A percentile compares a stretch with the other conserved stretches of the same genome.
Evolutionary conservation across 1,284 basidiomycete genomes (phyloP).

Genomic region (Ceratobasidium sp.): DNA sequence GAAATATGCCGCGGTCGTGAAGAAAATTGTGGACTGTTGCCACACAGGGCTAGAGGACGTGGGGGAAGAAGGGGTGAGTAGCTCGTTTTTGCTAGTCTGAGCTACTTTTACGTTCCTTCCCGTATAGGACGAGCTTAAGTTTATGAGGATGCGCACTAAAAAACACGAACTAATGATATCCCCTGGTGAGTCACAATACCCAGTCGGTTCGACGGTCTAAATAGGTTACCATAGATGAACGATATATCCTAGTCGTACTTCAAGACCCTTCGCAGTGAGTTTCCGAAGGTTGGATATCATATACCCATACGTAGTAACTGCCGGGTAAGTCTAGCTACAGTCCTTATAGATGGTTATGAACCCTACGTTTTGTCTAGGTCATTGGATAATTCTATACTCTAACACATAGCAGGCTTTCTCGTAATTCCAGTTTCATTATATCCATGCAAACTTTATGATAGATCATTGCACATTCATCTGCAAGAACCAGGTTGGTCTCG

Average conservation of each 20-base stretch:
- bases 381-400: constrained; percentile 5
- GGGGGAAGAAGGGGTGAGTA: constrained; percentile 67
- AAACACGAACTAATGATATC: constrained; percentile 95
- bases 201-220: background rate
- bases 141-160: constrained; percentile 90
- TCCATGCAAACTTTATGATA: background rate
- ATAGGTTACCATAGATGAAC: constrained; percentile 67
- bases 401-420: background rate
- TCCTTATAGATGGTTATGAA: background rate
- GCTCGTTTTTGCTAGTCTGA: constrained; percentile 21
- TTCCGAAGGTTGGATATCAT: background rate
- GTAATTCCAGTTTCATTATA: constrained; percentile 8
- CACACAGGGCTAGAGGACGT: constrained; percentile 78
- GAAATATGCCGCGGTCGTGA: constrained; percentile 82
- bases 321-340: background rate
- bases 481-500: background rate
- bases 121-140: constrained; percentile 82
- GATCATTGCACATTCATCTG: background rate
- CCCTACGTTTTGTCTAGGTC: background rate
- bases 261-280: constrained; percentile 70
- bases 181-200: constrained; percentile 72
- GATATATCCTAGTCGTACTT: constrained; percentile 84
- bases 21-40: constrained; percentile 80
- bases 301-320: background rate
- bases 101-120: background rate